phyloP scores from a whole-genome alignment of 2,329 filamentous ascomycete species.

The Aspergillus flavus region DNA sequence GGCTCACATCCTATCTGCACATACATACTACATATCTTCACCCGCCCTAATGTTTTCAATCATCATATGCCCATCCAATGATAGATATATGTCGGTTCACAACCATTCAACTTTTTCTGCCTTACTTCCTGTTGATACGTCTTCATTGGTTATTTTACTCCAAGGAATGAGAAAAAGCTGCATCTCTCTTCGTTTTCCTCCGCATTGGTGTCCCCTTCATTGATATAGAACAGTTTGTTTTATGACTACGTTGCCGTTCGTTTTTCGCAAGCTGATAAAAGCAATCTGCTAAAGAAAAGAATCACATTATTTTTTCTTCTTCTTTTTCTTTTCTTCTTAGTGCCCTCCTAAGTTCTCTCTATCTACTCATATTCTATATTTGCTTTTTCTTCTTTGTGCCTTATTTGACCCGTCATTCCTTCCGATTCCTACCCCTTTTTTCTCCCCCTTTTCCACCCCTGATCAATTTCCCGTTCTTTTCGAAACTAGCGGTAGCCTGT shows the following conservation, averaged over 20 bases:
- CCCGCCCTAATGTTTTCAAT: conserved; percentile 29
- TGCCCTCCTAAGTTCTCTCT: neutral
- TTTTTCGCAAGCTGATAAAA: neutral
- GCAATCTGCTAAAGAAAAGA: neutral
- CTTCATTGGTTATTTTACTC: conserved; percentile 15
- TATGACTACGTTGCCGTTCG: neutral
- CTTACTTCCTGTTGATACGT: conserved; percentile 25
- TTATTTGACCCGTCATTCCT: neutral
- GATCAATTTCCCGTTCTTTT: neutral
- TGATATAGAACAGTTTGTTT: neutral
- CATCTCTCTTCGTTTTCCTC: conserved; percentile 8
- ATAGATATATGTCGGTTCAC: conserved; percentile 34
- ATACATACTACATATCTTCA: conserved; percentile 29
- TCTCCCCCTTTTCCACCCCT: neutral
- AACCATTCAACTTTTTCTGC: conserved; percentile 25
- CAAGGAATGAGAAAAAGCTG: conserved; percentile 24
- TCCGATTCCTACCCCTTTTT: conserved; percentile 23
- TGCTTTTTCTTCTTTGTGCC: neutral
- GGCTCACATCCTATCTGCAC: conserved; percentile 13
- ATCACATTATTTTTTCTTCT: conserved; percentile 16
- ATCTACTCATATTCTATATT: neutral
- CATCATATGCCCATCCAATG: conserved; percentile 22
- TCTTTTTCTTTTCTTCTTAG: conserved; percentile 15
- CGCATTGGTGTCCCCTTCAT: neutral
- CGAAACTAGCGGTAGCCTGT: neutral